Conservation (phyloP, 2,329 filamentous ascomycete genomes). For the Hymenoscyphus fraxineus region DNA sequence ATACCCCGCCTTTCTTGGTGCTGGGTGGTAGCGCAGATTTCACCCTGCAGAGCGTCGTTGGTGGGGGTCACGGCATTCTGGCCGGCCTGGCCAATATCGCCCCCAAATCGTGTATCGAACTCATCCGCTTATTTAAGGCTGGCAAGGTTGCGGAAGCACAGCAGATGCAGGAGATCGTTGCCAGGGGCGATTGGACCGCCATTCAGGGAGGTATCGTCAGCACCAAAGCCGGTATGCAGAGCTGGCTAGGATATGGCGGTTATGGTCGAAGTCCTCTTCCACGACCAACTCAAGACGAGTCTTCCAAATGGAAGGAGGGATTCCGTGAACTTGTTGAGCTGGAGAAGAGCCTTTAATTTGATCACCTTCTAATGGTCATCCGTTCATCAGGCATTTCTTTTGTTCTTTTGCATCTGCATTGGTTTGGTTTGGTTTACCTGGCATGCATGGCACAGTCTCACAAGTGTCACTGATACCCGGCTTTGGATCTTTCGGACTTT, state of each 20-base stretch:
- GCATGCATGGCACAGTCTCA: constrained; percentile 1
- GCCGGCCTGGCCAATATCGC: constrained; percentile 68
- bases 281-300: constrained; percentile 47
- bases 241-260: constrained; percentile 62
- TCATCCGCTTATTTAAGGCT: constrained; percentile 56
- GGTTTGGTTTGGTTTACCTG: not conserved
- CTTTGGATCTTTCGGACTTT: not conserved
- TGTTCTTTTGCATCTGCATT: not conserved
- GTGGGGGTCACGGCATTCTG: constrained; percentile 68
- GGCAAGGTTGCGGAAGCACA: constrained; percentile 58
- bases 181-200: constrained; percentile 64
- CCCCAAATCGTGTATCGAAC: constrained; percentile 59
- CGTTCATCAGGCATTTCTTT: not conserved
- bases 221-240: constrained; percentile 62
- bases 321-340: constrained; percentile 50
- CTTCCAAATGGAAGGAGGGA: constrained; percentile 50
- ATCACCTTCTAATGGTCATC: not conserved
- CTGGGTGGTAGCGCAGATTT: constrained; percentile 73
- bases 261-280: constrained; percentile 48
- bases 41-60: constrained; percentile 65
- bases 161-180: constrained; percentile 60
- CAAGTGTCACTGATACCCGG: constrained; percentile 7
- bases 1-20: constrained; percentile 56
- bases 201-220: constrained; percentile 67
- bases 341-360: constrained; percentile 40